These are phyloP conservation scores for Pichia terricola DNA, from an alignment of 1,139 yeast species.

Conservation along the genomic window DNA sequence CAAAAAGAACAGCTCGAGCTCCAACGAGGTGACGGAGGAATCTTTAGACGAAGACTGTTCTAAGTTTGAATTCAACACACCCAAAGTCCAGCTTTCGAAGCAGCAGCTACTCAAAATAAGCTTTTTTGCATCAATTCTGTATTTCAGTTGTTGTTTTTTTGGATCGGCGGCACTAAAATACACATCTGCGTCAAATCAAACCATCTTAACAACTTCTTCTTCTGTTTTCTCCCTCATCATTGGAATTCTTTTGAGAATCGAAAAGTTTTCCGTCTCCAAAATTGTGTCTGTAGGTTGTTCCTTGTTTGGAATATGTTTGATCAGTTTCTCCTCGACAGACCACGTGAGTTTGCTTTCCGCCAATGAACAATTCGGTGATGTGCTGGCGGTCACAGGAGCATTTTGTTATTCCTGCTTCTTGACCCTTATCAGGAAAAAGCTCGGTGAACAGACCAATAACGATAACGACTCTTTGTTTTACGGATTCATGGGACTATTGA, in stretches of 20 bases:
- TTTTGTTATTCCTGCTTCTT: conserved; percentile 39
- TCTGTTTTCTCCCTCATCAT: conserved; percentile 42
- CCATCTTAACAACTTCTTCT: conserved; percentile 42
- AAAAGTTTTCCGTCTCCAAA: conserved; percentile 35
- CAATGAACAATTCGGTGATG: conserved; percentile 36
- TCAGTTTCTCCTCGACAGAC: conserved; percentile 28
- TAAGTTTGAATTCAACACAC: conserved; percentile 9
- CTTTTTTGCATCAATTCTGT: conserved; percentile 33
- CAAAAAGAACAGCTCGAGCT: not conserved
- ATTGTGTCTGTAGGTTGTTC: conserved; percentile 36
- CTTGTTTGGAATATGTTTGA: conserved; percentile 38
- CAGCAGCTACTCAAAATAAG: conserved; percentile 32
- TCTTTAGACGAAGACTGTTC: too few species aligned
- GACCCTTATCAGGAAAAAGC: conserved; percentile 33
- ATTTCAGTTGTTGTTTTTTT: conserved; percentile 32
- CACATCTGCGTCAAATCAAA: conserved; percentile 46
- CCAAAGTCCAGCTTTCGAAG: conserved; percentile 23
- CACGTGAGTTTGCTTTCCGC: not conserved
- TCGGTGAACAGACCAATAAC: conserved; percentile 35
- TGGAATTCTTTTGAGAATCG: conserved; percentile 34
- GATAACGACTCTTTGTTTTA: conserved; percentile 41
- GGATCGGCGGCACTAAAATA: conserved; percentile 35
- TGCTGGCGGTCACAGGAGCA: conserved; percentile 38
- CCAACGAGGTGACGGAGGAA: too few species aligned
- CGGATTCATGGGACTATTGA: conserved; percentile 37